Conservation (phyloP, 257 asterid species). For the Przewalskia tangutica region DNA sequence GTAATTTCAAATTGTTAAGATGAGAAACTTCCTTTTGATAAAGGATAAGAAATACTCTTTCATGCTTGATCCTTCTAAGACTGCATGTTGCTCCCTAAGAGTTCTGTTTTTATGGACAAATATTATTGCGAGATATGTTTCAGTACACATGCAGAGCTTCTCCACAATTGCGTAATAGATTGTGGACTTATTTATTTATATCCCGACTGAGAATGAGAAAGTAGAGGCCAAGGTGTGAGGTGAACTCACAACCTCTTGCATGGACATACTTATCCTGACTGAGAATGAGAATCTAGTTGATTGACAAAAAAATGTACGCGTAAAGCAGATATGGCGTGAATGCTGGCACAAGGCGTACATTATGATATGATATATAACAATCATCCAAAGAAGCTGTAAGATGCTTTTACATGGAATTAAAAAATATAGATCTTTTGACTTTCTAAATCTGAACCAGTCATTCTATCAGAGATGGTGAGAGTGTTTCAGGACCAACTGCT, state of each 20-base stretch:
- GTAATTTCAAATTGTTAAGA: not conserved
- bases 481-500: not conserved
- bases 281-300: not conserved
- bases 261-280: not conserved
- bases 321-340: not conserved
- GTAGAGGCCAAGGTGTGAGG: no score
- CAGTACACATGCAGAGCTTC: not conserved
- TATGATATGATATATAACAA: no score
- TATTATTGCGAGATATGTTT: not conserved
- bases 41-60: not conserved
- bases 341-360: no score
- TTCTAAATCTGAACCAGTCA: no score
- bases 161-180: not conserved
- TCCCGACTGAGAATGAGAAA: not conserved
- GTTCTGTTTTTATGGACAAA: not conserved
- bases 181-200: not conserved
- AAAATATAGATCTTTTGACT: not conserved
- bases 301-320: not conserved
- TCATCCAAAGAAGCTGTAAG: not conserved
- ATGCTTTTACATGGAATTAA: no score
- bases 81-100: not conserved
- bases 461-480: not conserved
- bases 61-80: not conserved
- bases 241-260: no score
- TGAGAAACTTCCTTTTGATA: not conserved